Base-by-base conservation (phyloP, 164 flowering plant genomes). In the Litsea cubeba region DNA sequence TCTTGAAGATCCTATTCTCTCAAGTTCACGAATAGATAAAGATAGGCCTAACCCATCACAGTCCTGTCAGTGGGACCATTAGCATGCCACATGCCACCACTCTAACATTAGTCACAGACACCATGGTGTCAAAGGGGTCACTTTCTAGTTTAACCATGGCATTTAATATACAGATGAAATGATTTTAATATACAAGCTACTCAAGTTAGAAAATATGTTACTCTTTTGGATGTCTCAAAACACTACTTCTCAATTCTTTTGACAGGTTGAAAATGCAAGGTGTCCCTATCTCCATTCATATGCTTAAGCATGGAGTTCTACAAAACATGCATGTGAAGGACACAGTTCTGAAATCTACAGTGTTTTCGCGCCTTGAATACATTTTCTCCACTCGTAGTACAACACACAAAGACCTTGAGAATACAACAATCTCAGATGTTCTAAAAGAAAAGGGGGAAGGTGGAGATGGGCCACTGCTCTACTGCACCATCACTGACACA, bases 371-470 rank as follows among this genome's bases (percentile, higher is more conserved):
- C 24, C 69, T 69, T 24, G 84, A 77, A 74, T 78, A 73, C 51
- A 77, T 84, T 46, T 83, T 86, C 68, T 81, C 87, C 25, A 23
- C 51, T 65, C 75, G 80, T 5, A 5, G 68, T 1, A n/a, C 68
- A 28, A 82, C 73, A 15, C 80, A 82, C 30, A 92, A 80, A 74
- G 92, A 96, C 11, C 68, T 95, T 66, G 91, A 88, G 75, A 90
- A 91, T 79, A 80, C 89, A 50, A 87, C 95, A 30, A 91, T 90
- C 3, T 85, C 85, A n/a, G 94, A 92, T 7, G 81, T 92, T 15
- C 84, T 92, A 50, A 84, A 82, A 83, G 83, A 80, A 11, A 92
- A 89, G 71, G 94, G 85, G 68, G 90, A 81, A 22, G 89, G 86
- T 46, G 81, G 81, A 14, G 76, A 70, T 22, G 88, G 84, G 23